A percentile compares a stretch with the other conserved stretches of the same genome.
phyloP scores from a whole-genome alignment of 2,329 filamentous ascomycete species.

The Clarireedia homoeocarpa region DNA sequence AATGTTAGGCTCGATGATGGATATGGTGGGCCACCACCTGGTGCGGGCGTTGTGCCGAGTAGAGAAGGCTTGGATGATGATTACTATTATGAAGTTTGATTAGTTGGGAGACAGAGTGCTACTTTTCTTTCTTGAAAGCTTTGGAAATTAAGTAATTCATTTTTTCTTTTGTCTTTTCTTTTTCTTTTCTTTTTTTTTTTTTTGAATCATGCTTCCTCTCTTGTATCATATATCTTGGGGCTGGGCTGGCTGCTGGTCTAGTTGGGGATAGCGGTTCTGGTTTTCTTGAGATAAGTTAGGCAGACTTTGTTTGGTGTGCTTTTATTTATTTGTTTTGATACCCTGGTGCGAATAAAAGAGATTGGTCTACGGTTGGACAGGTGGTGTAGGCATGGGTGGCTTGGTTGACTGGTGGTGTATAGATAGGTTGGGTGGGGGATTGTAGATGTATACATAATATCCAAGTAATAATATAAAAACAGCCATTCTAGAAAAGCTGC shows the following conservation, averaged over 20 bases:
- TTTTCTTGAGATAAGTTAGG: neutral
- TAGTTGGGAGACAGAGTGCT: neutral
- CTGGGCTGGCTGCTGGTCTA: neutral
- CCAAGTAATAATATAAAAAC: no score
- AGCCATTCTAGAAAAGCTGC: no score
- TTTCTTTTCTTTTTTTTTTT: no score
- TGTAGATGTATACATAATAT: no score
- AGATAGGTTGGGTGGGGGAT: no score
- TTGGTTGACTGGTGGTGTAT: neutral
- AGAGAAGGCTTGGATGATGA: constrained; percentile 83
- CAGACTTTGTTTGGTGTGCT: neutral
- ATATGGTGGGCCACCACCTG: constrained; percentile 50
- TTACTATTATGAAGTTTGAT: constrained; percentile 65
- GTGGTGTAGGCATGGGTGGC: no score
- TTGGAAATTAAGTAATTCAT: neutral
- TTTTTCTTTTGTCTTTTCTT: no score
- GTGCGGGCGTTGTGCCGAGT: constrained; percentile 66
- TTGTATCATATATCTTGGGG: neutral
- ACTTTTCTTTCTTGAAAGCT: neutral
- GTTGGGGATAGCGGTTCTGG: neutral
- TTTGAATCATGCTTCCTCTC: no score
- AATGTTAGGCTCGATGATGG: constrained; percentile 81
- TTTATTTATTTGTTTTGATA: neutral
- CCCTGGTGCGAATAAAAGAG: neutral
- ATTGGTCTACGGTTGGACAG: no score